A percentile compares a stretch with the other conserved stretches of the same genome.
Evolutionary conservation across 2,329 filamentous ascomycete species (phyloP).

Genomic region (Alternaria rosae): DNA sequence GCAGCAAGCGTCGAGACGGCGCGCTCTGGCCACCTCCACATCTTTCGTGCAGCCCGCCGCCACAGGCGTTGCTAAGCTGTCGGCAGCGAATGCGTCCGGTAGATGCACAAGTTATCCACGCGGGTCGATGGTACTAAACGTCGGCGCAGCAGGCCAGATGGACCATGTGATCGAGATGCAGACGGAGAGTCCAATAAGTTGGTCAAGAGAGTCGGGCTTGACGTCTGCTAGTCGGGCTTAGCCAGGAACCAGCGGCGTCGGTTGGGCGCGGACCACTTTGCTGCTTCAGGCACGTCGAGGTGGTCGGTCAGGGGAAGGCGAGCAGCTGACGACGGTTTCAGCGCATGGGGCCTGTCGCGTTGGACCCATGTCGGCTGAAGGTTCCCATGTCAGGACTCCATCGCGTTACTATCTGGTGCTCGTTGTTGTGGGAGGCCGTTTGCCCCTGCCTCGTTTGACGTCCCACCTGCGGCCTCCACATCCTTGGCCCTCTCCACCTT

Average conservation of each 20-base stretch:
- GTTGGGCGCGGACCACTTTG: conserved; percentile 6
- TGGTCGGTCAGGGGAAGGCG: conserved; percentile 13
- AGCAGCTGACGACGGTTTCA: conserved; percentile 26
- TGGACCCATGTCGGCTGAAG: background rate
- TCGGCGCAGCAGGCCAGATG: no score
- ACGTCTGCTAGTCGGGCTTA: conserved; percentile 10
- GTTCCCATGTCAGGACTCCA: background rate
- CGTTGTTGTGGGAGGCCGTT: background rate
- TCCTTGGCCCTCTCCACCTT: background rate
- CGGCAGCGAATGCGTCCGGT: background rate
- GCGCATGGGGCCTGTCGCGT: background rate
- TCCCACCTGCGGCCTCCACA: conserved; percentile 1
- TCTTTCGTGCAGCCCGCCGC: background rate
- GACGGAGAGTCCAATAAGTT: background rate
- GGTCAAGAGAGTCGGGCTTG: background rate
- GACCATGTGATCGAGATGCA: background rate
- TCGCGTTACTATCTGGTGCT: background rate
- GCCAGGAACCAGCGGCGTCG: conserved; percentile 20
- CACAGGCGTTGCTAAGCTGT: background rate
- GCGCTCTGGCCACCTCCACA: background rate
- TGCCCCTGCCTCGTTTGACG: conserved; percentile 5
- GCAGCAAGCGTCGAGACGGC: background rate
- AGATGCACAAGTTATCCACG: background rate
- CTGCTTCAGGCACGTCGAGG: conserved; percentile 13
- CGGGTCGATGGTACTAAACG: background rate